Percentiles rank a stretch among this genome's conserved stretches.
These are phyloP conservation scores for Yarrowia divulgata DNA, from an alignment of 805 yeast species.

Conservation along the genomic window DNA sequence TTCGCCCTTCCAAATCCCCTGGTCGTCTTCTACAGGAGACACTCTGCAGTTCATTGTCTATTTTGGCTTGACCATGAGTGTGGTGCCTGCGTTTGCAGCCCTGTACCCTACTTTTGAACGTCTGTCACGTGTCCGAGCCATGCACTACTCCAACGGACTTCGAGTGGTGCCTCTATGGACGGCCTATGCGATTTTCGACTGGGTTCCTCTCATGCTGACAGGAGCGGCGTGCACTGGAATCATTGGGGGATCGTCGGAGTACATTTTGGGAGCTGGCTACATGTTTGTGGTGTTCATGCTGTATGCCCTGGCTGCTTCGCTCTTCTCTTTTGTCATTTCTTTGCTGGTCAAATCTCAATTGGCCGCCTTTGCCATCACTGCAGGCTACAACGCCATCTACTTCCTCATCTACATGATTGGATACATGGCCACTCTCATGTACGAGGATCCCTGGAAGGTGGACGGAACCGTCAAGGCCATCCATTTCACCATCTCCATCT, in stretches of 20 bases:
- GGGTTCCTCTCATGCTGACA: slow-evolving; percentile 44
- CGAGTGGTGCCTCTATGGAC: slow-evolving; percentile 50
- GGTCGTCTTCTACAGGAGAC: slow-evolving; percentile 49
- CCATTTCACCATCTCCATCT: slow-evolving; percentile 48
- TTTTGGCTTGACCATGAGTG: slow-evolving; percentile 51
- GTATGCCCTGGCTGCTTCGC: slow-evolving; percentile 48
- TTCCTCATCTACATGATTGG: slow-evolving; percentile 50
- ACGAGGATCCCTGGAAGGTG: slow-evolving; percentile 47
- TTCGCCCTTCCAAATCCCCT: slow-evolving; percentile 50
- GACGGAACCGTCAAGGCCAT: slow-evolving; percentile 44
- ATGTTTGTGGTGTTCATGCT: slow-evolving; percentile 48
- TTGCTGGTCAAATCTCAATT: slow-evolving; percentile 49
- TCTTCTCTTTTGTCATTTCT: slow-evolving; percentile 48
- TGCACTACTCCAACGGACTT: slow-evolving; percentile 53
- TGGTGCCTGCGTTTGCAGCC: slow-evolving; percentile 50
- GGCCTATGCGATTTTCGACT: slow-evolving; percentile 48
- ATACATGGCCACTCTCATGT: slow-evolving; percentile 47
- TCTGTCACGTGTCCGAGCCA: slow-evolving; percentile 49
- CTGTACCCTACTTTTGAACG: slow-evolving; percentile 52
- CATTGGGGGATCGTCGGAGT: slow-evolving; percentile 45
- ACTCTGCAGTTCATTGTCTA: slow-evolving; percentile 50
- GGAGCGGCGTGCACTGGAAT: slow-evolving; percentile 47
- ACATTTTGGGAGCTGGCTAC: slow-evolving; percentile 48
- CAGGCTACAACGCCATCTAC: slow-evolving; percentile 49
- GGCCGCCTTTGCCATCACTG: slow-evolving; percentile 53